These are phyloP conservation scores for Boletus coccyginus DNA, from an alignment of 768 basidiomycete genomes.

Conservation along the genomic window DNA sequence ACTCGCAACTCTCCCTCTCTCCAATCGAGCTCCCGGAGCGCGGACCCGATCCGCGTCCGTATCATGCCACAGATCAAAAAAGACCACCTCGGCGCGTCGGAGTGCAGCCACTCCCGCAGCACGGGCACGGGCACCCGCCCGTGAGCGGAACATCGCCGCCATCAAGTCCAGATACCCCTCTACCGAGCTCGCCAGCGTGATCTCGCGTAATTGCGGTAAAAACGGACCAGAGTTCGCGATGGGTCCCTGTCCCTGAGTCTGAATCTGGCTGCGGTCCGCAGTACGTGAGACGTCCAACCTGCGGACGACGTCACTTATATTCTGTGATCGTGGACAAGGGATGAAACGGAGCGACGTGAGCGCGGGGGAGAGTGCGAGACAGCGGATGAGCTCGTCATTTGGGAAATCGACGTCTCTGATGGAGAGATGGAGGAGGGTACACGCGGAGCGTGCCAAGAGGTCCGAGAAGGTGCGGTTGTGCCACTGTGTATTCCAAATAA, in stretches of 20 bases:
- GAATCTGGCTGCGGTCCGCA: background rate
- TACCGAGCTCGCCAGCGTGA: slow-evolving; percentile 16
- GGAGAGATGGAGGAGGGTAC: slow-evolving; percentile 11
- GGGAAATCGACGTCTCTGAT: slow-evolving; percentile 16
- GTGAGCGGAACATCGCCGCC: slow-evolving; percentile 10
- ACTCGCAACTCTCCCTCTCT: background rate
- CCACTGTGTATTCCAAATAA: slow-evolving; percentile 1
- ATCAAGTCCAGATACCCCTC: slow-evolving; percentile 8
- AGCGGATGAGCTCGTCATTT: slow-evolving; percentile 17
- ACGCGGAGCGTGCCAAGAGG: slow-evolving; percentile 17
- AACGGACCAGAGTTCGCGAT: background rate
- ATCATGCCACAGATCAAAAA: slow-evolving; percentile 12
- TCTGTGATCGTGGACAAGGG: slow-evolving; percentile 16
- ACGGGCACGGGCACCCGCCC: background rate
- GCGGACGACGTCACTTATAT: slow-evolving; percentile 7
- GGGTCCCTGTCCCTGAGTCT: background rate
- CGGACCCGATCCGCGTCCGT: background rate
- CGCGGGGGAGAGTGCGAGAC: slow-evolving; percentile 13
- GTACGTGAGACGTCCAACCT: slow-evolving; percentile 1
- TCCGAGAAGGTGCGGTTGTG: slow-evolving; percentile 11
- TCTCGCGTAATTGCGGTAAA: slow-evolving; percentile 9
- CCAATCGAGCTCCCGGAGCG: background rate
- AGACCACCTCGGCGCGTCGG: slow-evolving; percentile 3
- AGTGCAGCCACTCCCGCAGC: slow-evolving; percentile 4
- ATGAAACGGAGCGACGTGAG: slow-evolving; percentile 14